phyloP scores from a whole-genome alignment of 2,329 filamentous ascomycete species.

The Colletotrichum chlorophyti region DNA sequence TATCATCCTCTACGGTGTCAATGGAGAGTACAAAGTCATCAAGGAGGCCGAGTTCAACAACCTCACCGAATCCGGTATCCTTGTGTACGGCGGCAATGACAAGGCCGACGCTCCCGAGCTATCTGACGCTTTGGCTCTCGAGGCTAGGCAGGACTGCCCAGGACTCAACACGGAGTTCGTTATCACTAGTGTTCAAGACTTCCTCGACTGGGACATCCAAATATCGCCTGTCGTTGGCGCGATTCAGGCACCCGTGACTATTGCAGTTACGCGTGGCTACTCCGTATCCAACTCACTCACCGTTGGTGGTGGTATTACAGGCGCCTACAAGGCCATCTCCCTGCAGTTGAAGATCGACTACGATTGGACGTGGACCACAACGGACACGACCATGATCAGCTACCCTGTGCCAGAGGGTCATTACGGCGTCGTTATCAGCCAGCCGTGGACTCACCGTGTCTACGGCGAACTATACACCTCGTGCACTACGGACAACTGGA shows the following conservation, averaged over 20 bases:
- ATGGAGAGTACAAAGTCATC: background rate
- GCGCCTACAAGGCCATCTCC: background rate
- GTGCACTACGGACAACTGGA: background rate
- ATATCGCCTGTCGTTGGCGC: background rate
- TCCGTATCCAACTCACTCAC: background rate
- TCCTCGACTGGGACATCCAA: constrained; percentile 10
- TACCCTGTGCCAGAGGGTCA: background rate
- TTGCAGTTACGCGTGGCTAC: background rate
- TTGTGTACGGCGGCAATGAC: background rate
- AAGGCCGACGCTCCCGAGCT: background rate
- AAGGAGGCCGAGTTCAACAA: constrained; percentile 1
- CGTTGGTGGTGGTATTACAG: background rate
- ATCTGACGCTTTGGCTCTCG: background rate
- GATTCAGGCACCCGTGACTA: background rate
- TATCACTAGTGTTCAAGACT: background rate
- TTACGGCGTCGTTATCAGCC: background rate
- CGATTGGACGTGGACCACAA: background rate
- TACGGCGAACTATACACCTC: background rate
- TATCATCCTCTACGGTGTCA: background rate
- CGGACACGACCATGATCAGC: background rate
- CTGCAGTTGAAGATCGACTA: background rate
- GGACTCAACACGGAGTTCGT: background rate
- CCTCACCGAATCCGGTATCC: background rate
- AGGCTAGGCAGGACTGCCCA: background rate
- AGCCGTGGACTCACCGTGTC: background rate